Percentiles rank a stretch among this genome's conserved stretches.
phyloP scores from a whole-genome alignment of 176 grass and related monocot species.

The Sorghum bicolor region DNA sequence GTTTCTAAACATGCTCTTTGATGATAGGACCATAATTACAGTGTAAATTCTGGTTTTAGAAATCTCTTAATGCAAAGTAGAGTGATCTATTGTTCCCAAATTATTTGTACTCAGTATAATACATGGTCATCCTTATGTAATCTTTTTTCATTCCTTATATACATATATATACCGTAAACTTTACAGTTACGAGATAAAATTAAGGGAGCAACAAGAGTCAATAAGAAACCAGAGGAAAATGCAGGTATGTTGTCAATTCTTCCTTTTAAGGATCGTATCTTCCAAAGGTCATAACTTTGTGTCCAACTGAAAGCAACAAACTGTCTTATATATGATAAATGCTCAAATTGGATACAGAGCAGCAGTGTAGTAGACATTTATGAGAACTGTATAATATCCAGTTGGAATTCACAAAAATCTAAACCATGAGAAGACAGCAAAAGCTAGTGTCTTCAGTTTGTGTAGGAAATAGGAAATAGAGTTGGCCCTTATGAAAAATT shows the following conservation, averaged over 20 bases:
- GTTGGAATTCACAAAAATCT: neutral
- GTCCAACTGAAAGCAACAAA: neutral
- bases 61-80: neutral
- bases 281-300: neutral
- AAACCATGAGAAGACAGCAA: neutral
- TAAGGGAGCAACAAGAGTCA: constrained; percentile 87
- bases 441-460: neutral
- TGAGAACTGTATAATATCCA: neutral
- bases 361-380: neutral
- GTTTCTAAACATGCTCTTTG: constrained; percentile 19
- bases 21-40: neutral
- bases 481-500: neutral
- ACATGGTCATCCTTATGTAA: constrained; percentile 6
- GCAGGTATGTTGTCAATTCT: constrained; percentile 56
- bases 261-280: neutral
- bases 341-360: neutral
- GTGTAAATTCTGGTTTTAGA: neutral
- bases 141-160: constrained; percentile 23
- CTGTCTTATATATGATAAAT: constrained; percentile 11
- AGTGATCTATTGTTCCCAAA: neutral
- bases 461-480: neutral
- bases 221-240: constrained; percentile 85
- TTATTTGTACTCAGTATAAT: neutral
- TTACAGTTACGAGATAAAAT: constrained; percentile 91
- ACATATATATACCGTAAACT: constrained; percentile 20